Evolutionary conservation across 805 yeast species (phyloP).

Genomic region (Suhomyces vadensis): DNA sequence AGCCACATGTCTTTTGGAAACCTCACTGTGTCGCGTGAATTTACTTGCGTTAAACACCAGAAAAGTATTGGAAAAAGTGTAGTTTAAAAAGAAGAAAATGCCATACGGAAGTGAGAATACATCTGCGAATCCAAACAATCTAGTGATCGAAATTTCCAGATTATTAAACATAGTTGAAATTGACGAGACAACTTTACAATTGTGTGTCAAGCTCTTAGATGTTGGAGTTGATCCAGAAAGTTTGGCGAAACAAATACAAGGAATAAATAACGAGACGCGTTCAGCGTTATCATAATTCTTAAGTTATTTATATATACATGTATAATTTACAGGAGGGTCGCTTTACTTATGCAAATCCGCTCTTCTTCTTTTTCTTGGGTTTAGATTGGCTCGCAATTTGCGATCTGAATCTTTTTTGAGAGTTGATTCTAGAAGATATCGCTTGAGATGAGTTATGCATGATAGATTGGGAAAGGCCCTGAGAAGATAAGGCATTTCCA

Average conservation of each 20-base stretch:
- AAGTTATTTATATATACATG: not conserved
- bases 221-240: slow-evolving; percentile 34
- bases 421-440: not conserved
- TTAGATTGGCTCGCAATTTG: slow-evolving; percentile 14
- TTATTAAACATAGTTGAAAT: slow-evolving; percentile 23
- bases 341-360: slow-evolving; percentile 49
- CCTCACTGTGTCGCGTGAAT: too few relatives aligned
- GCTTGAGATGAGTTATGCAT: not conserved
- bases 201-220: slow-evolving; percentile 36
- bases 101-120: not conserved
- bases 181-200: slow-evolving; percentile 30
- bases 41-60: too few relatives aligned
- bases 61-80: too few relatives aligned
- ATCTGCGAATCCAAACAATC: slow-evolving; percentile 9
- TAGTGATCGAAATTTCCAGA: slow-evolving; percentile 24
- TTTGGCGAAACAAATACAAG: slow-evolving; percentile 27
- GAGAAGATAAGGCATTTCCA: not conserved
- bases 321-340: slow-evolving; percentile 4
- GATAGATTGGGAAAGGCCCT: not conserved
- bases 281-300: slow-evolving; percentile 9
- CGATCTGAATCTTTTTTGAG: slow-evolving; percentile 8
- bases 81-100: not conserved
- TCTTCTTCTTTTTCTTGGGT: slow-evolving; percentile 43
- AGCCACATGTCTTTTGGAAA: too few relatives aligned
- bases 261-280: slow-evolving; percentile 28